Evolutionary conservation across 352 stramenopile species (phyloP), one percentile per base, ranked within the genome.

Genomic region (Phytophthora foliorum): DNA sequence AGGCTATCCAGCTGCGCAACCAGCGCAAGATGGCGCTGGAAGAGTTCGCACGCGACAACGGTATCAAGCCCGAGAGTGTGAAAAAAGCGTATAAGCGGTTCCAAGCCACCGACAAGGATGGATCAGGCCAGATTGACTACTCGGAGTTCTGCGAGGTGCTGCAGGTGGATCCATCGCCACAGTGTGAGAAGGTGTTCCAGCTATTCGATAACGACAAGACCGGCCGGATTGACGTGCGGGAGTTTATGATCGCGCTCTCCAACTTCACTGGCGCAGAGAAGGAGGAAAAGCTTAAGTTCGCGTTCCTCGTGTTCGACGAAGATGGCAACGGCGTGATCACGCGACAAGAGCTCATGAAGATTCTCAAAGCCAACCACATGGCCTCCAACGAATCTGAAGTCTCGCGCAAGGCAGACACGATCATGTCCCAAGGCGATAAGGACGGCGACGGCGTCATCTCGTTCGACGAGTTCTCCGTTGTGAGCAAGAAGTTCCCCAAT

Each of bases 31-130:
- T 92, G 50, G 84, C 91, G 22, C 72, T 99, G 16, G 90, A 98
- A 72, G 93, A 98, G 53, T 99, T 98, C 75, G 90, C 92, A 1
- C 89, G 93, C 14, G 94, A 98, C 74, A 98, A 98, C 68, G 97
- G 96, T 38, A 92, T 99, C 69, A 98, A 99, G 69, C 93, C 95
- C 21, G 97, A 99, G 72, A 97, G 86, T 17, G 97, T 99, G 63
- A 98, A 98, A 78, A 98, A 98, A 72, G 94, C 94, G 39, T 98
- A 98, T 84, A 98, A 98, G 72, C 86, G 94, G 29, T 99, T 98
- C 84, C 91, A 98, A 80, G 90, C 91, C 13, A 96, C 91, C 3
- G 93, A 98, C 77, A 98, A 98, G 66, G 92, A 98, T 52, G 96
- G 95, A 25, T 98, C 88, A 5, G 97, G 97, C 22, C 87, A 98